phyloP scores from a whole-genome alignment of 371 early-diverging fungal genomes.

The Umbelopsis sp. region DNA sequence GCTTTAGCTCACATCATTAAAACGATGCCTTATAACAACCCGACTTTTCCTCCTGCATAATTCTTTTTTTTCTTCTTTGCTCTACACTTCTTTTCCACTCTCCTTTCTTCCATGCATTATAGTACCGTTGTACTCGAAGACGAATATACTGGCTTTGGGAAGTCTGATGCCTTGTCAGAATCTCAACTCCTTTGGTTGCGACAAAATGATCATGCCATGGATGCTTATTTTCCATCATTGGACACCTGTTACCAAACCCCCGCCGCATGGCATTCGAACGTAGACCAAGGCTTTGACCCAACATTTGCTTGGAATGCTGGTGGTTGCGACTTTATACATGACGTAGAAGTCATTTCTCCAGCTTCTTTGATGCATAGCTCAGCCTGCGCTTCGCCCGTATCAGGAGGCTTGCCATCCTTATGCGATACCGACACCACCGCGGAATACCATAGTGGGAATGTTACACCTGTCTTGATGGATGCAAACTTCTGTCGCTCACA shows the following conservation, averaged over 20 bases:
- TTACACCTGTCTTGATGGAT: slow-evolving; percentile 12
- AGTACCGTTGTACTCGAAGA: background rate
- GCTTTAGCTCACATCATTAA: too few species aligned
- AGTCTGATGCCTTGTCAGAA: background rate
- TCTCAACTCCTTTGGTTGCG: background rate
- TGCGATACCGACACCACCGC: slow-evolving; percentile 6
- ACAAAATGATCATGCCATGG: background rate
- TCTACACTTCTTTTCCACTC: background rate
- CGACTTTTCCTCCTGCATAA: too few species aligned
- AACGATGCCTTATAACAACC: too few species aligned
- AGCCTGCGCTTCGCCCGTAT: slow-evolving; percentile 2
- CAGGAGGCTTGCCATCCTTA: slow-evolving; percentile 11
- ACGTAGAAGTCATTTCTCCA: background rate
- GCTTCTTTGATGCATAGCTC: slow-evolving; percentile 14
- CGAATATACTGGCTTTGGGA: background rate
- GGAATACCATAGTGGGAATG: slow-evolving; percentile 18
- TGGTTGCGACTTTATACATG: background rate
- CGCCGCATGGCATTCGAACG: background rate
- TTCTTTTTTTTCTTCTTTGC: background rate
- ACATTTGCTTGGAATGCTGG: background rate
- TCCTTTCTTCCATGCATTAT: background rate
- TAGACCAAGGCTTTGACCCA: background rate
- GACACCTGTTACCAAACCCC: background rate
- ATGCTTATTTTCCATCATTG: background rate
- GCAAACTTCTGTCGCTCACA: background rate